phyloP scores from a whole-genome alignment of 2,329 filamentous ascomycete genomes.

The Achaetomium macrosporum region DNA sequence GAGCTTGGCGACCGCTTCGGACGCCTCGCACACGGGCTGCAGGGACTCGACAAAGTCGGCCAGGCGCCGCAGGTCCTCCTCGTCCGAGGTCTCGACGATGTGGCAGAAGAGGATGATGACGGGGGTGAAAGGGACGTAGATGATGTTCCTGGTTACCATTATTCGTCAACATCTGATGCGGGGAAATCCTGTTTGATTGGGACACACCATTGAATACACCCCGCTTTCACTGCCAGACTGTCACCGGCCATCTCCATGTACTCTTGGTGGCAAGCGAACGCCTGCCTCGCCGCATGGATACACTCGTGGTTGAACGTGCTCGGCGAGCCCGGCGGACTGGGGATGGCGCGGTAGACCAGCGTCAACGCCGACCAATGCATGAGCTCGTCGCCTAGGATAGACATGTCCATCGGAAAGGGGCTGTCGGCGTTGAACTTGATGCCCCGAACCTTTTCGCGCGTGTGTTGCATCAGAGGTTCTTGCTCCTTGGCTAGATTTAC shows the following conservation, averaged over 20 bases:
- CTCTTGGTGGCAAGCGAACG: slow-evolving; percentile 40
- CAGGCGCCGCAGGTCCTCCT: slow-evolving; percentile 49
- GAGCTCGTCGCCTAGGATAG: slow-evolving; percentile 44
- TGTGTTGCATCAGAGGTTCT: slow-evolving; percentile 13
- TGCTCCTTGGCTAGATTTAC: slow-evolving; percentile 28
- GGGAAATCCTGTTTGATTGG: too few species aligned
- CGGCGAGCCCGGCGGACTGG: slow-evolving; percentile 37
- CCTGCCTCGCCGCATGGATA: slow-evolving; percentile 44
- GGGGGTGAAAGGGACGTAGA: slow-evolving; percentile 53
- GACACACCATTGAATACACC: slow-evolving; percentile 48
- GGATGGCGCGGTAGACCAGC: slow-evolving; percentile 48
- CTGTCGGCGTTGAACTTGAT: slow-evolving; percentile 30
- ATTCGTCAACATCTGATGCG: too few species aligned
- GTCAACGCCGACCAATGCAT: slow-evolving; percentile 44
- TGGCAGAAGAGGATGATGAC: slow-evolving; percentile 56
- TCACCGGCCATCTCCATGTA: slow-evolving; percentile 40
- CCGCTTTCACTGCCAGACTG: slow-evolving; percentile 37
- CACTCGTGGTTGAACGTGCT: slow-evolving; percentile 44
- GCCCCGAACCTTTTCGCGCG: slow-evolving; percentile 11
- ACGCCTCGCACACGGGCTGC: slow-evolving; percentile 44
- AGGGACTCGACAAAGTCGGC: slow-evolving; percentile 53
- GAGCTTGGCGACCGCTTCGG: slow-evolving; percentile 54
- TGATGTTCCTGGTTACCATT: slow-evolving; percentile 39
- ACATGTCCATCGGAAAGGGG: slow-evolving; percentile 38
- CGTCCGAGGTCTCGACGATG: slow-evolving; percentile 48